phyloP scores from a whole-genome alignment of 345 rosid species.

The Populus davidiana region DNA sequence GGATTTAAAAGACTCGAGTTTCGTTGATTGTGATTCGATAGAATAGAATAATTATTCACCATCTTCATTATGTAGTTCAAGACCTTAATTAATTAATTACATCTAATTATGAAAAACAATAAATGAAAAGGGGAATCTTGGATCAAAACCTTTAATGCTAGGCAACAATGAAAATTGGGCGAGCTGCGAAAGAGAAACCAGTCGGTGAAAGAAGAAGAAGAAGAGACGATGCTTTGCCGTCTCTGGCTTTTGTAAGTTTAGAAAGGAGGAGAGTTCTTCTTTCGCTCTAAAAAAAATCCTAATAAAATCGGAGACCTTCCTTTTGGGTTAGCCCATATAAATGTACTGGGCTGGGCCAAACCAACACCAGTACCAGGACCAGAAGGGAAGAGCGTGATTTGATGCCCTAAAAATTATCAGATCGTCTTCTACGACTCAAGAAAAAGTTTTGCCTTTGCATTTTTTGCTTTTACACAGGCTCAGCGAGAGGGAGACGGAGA shows the following conservation, averaged over 20 bases:
- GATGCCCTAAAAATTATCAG: slow-evolving; percentile 1
- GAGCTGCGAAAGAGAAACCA: not conserved
- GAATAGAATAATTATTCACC: too few relatives aligned
- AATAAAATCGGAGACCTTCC: not conserved
- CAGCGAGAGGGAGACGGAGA: not conserved
- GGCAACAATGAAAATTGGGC: not conserved
- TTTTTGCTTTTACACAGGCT: not conserved
- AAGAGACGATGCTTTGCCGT: not conserved
- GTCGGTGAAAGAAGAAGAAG: not conserved
- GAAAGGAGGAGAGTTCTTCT: not conserved
- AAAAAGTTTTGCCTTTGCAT: not conserved
- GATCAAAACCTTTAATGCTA: not conserved
- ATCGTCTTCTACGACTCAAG: not conserved
- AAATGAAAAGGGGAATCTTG: not conserved
- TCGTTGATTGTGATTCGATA: too few relatives aligned
- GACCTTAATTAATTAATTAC: too few relatives aligned
- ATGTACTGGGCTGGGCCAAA: not conserved
- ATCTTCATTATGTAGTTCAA: too few relatives aligned
- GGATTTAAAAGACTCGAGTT: too few relatives aligned
- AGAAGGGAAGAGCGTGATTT: not conserved
- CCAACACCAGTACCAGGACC: not conserved
- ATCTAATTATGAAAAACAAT: too few relatives aligned
- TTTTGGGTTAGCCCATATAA: not conserved
- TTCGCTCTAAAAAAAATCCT: not conserved
- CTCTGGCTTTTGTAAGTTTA: not conserved